phyloP scores from a whole-genome alignment of 2,329 filamentous ascomycete species.

The Lomentospora prolificans region DNA sequence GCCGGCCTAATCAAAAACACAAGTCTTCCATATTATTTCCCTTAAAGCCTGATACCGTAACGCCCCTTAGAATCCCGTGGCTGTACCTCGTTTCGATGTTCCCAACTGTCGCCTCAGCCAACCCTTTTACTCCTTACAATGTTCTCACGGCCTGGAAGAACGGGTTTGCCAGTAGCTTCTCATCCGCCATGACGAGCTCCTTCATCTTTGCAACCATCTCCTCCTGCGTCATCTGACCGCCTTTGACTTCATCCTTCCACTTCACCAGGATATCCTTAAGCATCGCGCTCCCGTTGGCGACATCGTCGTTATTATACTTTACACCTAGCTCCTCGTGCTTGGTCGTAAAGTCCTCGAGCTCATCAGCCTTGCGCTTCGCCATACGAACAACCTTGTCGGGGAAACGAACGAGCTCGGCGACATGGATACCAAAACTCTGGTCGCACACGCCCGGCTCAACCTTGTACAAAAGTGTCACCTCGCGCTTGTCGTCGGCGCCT shows the following conservation, averaged over 20 bases:
- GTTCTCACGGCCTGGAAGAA: slow-evolving; percentile 61
- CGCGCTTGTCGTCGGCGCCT: slow-evolving; percentile 38
- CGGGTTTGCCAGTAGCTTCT: slow-evolving; percentile 51
- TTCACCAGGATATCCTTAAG: slow-evolving; percentile 72
- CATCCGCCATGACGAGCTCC: slow-evolving; percentile 66
- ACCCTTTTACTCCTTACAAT: slow-evolving; percentile 24
- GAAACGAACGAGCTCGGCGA: slow-evolving; percentile 92
- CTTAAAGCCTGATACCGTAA: neutral
- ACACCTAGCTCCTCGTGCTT: slow-evolving; percentile 56
- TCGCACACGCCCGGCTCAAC: slow-evolving; percentile 93
- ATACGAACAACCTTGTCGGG: slow-evolving; percentile 96
- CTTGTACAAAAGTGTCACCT: slow-evolving; percentile 94
- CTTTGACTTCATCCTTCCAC: slow-evolving; percentile 73
- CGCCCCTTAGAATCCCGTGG: neutral
- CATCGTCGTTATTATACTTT: slow-evolving; percentile 69
- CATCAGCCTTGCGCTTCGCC: slow-evolving; percentile 98
- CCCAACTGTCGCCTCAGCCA: neutral
- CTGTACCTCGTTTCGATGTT: neutral
- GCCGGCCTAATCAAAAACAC: neutral
- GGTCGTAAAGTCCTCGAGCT: slow-evolving; percentile 87
- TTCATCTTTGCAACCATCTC: slow-evolving; percentile 72
- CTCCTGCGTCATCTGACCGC: slow-evolving; percentile 52
- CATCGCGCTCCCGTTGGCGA: slow-evolving; percentile 77
- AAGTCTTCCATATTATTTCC: neutral
- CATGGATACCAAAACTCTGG: slow-evolving; percentile 96